Conservation (phyloP, 2,329 filamentous ascomycete species). For the Bipolaris gigantea region DNA sequence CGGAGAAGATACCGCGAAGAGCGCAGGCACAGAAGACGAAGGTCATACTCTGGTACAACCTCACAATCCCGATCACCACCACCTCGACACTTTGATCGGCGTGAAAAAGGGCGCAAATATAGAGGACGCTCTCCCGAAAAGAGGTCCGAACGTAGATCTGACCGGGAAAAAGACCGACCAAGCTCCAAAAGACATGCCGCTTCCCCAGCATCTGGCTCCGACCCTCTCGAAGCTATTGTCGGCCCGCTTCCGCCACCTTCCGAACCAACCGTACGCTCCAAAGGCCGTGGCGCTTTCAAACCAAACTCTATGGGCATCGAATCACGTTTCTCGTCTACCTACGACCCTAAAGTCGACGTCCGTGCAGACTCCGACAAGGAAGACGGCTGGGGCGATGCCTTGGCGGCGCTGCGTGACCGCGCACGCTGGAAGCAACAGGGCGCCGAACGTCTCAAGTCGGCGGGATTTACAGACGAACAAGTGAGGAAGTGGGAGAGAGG, state of each 20-base stretch:
- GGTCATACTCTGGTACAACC: conserved; percentile 21
- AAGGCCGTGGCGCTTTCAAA: conserved; percentile 38
- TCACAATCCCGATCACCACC: conserved; percentile 28
- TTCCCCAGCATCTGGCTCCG: conserved; percentile 55
- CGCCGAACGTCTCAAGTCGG: conserved; percentile 72
- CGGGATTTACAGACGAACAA: conserved; percentile 76
- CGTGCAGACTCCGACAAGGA: conserved; percentile 52
- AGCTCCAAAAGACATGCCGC: conserved; percentile 13
- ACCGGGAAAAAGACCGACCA: background rate
- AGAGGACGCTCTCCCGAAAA: conserved; percentile 17
- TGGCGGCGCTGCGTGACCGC: conserved; percentile 79
- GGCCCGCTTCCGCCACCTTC: conserved; percentile 67
- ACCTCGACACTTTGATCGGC: conserved; percentile 12
- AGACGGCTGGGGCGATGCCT: conserved; percentile 76
- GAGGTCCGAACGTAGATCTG: background rate
- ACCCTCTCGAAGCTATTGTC: conserved; percentile 74
- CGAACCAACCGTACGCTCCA: conserved; percentile 45
- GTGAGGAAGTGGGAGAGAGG: conserved; percentile 72
- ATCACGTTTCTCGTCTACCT: conserved; percentile 70
- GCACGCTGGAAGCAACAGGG: conserved; percentile 75
- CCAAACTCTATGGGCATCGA: conserved; percentile 65
- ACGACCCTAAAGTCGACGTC: conserved; percentile 62
- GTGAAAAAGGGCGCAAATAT: conserved; percentile 12
- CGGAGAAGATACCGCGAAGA: conserved; percentile 11
- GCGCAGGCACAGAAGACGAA: conserved; percentile 17